Percentiles rank a stretch among this genome's conserved stretches.
Conservation (phyloP, 2,329 filamentous ascomycete genomes). For the Chalara sp. region DNA sequence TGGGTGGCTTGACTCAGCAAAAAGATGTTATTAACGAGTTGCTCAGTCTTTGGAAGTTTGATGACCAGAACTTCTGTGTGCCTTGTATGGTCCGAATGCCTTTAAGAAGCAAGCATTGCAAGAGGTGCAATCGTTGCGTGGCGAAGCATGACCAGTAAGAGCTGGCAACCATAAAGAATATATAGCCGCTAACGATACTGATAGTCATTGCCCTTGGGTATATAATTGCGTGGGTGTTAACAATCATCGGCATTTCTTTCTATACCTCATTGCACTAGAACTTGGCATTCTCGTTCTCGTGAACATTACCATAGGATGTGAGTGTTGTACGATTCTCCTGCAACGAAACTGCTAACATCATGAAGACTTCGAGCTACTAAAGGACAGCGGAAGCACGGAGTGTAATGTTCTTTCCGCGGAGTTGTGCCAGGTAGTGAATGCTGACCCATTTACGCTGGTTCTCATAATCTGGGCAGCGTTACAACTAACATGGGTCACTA, state of each 20-base stretch:
- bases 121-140: slow-evolving; percentile 83
- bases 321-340: slow-evolving; percentile 24
- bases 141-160: slow-evolving; percentile 93
- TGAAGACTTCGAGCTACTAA: slow-evolving; percentile 57
- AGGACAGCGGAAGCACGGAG: slow-evolving; percentile 41
- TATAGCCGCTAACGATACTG: slow-evolving; percentile 17
- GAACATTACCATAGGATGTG: slow-evolving; percentile 66
- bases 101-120: slow-evolving; percentile 91
- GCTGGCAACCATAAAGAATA: background rate
- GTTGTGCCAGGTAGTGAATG: slow-evolving; percentile 70
- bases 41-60: slow-evolving; percentile 78
- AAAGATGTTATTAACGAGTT: slow-evolving; percentile 85
- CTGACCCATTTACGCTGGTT: slow-evolving; percentile 78
- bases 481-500: slow-evolving; percentile 93
- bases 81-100: slow-evolving; percentile 92
- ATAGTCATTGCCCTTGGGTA: slow-evolving; percentile 93
- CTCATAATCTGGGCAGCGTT: slow-evolving; percentile 72
- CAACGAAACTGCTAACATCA: background rate
- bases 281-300: slow-evolving; percentile 68
- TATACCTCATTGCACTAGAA: slow-evolving; percentile 77
- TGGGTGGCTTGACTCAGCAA: slow-evolving; percentile 82
- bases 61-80: slow-evolving; percentile 90
- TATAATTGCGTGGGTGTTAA: slow-evolving; percentile 94
- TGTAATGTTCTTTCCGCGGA: slow-evolving; percentile 73
- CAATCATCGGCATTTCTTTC: slow-evolving; percentile 91